phyloP scores from a whole-genome alignment of 1,284 basidiomycete species.

The Moesziomyces aphidis region DNA sequence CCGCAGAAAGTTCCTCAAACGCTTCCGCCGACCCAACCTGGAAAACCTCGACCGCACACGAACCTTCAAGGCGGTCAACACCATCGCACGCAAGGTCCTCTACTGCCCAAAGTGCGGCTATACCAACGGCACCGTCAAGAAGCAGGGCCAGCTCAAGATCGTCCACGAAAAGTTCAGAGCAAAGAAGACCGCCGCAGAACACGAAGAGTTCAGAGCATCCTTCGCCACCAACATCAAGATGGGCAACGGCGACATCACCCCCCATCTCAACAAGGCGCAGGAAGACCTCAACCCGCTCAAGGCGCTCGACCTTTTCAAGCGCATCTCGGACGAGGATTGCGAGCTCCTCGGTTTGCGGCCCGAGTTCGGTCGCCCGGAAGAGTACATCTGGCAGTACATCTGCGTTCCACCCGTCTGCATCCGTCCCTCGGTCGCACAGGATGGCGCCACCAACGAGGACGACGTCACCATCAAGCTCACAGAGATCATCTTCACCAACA shows the following conservation, averaged over 20 bases:
- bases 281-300: constrained; percentile 96
- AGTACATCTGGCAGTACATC: constrained; percentile 99
- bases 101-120: constrained; percentile 94
- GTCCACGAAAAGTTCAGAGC: constrained; percentile 97
- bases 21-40: constrained; percentile 87
- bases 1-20: constrained; percentile 83
- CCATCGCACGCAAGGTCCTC: constrained; percentile 86
- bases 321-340: constrained; percentile 93
- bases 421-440: constrained; percentile 95
- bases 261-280: constrained; percentile 88
- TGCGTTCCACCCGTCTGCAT: constrained; percentile 98
- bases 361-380: constrained; percentile 89
- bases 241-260: constrained; percentile 85
- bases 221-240: constrained; percentile 83
- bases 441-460: constrained; percentile 86
- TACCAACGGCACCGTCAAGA: constrained; percentile 96
- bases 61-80: constrained; percentile 89
- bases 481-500: constrained; percentile 96
- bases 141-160: constrained; percentile 92
- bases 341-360: constrained; percentile 93
- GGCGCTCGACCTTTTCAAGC: constrained; percentile 90
- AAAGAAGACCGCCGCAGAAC: constrained; percentile 90
- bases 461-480: constrained; percentile 97
- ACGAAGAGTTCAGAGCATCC: constrained; percentile 86
- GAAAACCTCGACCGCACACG: constrained; percentile 93